Conservation (phyloP, 2,329 filamentous ascomycete species). For the Diaporthe eres region DNA sequence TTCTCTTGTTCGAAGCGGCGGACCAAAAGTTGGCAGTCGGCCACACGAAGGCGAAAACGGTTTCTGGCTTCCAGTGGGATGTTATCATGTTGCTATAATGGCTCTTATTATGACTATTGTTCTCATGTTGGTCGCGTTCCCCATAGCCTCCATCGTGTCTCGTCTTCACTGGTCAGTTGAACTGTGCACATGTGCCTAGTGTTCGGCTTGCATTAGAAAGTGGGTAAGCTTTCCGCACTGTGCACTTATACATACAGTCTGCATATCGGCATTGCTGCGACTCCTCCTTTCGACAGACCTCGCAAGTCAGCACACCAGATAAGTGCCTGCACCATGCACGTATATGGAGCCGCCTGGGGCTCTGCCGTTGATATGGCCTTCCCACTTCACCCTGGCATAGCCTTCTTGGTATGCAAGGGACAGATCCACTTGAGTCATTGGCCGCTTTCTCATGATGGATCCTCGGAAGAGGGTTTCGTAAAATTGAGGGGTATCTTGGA, state of each 20-base stretch:
- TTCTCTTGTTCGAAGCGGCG: not conserved
- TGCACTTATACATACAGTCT: slow-evolving; percentile 24
- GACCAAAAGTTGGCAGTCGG: slow-evolving; percentile 11
- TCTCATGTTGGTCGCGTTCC: slow-evolving; percentile 17
- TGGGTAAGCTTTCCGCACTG: slow-evolving; percentile 34
- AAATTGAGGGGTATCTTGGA: slow-evolving; percentile 32
- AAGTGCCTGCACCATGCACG: slow-evolving; percentile 14
- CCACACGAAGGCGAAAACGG: not conserved
- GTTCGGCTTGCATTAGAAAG: slow-evolving; percentile 36
- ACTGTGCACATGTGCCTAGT: slow-evolving; percentile 9
- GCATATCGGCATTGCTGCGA: slow-evolving; percentile 4
- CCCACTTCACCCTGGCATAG: slow-evolving; percentile 15
- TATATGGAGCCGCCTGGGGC: not conserved
- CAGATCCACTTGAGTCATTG: slow-evolving; percentile 11
- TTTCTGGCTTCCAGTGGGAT: slow-evolving; percentile 6
- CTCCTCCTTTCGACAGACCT: slow-evolving; percentile 10
- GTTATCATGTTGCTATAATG: slow-evolving; percentile 16
- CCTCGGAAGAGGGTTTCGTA: not conserved
- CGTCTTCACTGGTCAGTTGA: slow-evolving; percentile 33
- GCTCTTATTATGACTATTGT: slow-evolving; percentile 30
- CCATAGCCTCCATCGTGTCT: slow-evolving; percentile 29
- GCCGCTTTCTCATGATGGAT: not conserved
- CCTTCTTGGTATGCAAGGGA: slow-evolving; percentile 32
- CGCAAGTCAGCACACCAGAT: slow-evolving; percentile 15
- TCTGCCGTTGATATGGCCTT: slow-evolving; percentile 2